Evolutionary conservation across 768 basidiomycete genomes (phyloP), one percentile per base, ranked within the genome.

Genomic region (Cubamyces sp.): DNA sequence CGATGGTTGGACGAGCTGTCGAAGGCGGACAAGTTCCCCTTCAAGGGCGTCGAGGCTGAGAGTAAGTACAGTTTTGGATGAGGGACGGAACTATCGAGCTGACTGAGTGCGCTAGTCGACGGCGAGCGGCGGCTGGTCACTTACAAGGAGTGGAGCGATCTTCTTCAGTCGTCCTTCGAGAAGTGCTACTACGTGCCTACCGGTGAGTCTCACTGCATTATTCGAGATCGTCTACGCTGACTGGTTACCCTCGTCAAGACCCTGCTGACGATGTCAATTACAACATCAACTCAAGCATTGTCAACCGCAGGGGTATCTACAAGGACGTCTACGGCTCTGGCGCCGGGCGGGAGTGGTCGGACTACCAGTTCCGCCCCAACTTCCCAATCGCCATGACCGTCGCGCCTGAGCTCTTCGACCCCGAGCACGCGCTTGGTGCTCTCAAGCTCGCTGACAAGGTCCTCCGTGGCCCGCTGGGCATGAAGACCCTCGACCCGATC

Each of bases 311-410:
- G 60, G 97, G 96, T 5, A 96, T 98, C 71, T 99, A 98, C 82
- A 99, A 99, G 81, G 97, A 99, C 72, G 94, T 98, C 7, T 90
- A 90, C 67, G 94, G 96, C 42, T 95, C 97, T 12, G 92, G 92
- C 0, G 71, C 81, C 50, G 91, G 87, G 11, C 84, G 93, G 57
- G 92, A 96, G 75, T 98, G 94, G 94, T 92, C 94, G 5, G 96
- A 99, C 76, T 99, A 98, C 74, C 97, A 98, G 75, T 83, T 97
- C 66, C 84, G 95, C 62, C 85, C 87, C 69, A 97, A 98, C 76
- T 96, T 94, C 80, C 89, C 95, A 4, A 90, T 98, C 61, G 93
- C 97, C 0, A 98, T 98, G 96, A 84, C 90, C 2, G 95, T 98
- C 47, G 97, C 97, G 1, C 96, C 96, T 9, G 97, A 98, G 73